phyloP scores from a whole-genome alignment of 2,329 filamentous ascomycete species.

The Chrysosphaeria jannelii region DNA sequence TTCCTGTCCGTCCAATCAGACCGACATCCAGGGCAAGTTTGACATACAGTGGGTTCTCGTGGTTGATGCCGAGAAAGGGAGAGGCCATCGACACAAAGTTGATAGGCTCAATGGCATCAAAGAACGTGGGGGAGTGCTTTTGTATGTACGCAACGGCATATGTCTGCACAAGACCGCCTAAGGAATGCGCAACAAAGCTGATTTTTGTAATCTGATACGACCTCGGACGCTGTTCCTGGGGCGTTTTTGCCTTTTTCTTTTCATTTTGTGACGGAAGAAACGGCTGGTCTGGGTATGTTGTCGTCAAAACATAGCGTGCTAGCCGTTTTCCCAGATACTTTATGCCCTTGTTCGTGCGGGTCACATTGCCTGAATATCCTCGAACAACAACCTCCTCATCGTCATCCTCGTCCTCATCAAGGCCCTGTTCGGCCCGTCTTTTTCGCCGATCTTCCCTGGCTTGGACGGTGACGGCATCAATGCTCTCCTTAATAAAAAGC shows the following conservation, averaged over 20 bases:
- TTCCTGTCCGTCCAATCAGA: constrained; percentile 78
- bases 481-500: constrained; percentile 91
- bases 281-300: constrained; percentile 86
- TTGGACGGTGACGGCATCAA: constrained; percentile 53
- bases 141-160: constrained; percentile 93
- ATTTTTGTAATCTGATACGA: constrained; percentile 69
- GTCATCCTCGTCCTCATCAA: constrained; percentile 18
- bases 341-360: constrained; percentile 76
- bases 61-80: constrained; percentile 72
- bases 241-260: constrained; percentile 14
- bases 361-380: constrained; percentile 70
- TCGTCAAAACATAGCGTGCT: constrained; percentile 62
- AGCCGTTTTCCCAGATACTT: constrained; percentile 90
- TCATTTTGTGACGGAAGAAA: constrained; percentile 35
- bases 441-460: constrained; percentile 37
- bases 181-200: constrained; percentile 76
- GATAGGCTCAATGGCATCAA: constrained; percentile 54
- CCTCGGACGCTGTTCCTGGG: constrained; percentile 7
- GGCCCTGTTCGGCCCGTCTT: constrained; percentile 16
- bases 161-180: constrained; percentile 70
- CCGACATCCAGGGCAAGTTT: constrained; percentile 93
- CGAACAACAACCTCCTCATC: constrained; percentile 70
- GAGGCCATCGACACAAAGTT: constrained; percentile 78
- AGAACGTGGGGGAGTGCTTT: constrained; percentile 80
- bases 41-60: constrained; percentile 92